Base-by-base conservation (phyloP, 225 moss, liverwort and hornwort species). In the Ulota crispa region DNA sequence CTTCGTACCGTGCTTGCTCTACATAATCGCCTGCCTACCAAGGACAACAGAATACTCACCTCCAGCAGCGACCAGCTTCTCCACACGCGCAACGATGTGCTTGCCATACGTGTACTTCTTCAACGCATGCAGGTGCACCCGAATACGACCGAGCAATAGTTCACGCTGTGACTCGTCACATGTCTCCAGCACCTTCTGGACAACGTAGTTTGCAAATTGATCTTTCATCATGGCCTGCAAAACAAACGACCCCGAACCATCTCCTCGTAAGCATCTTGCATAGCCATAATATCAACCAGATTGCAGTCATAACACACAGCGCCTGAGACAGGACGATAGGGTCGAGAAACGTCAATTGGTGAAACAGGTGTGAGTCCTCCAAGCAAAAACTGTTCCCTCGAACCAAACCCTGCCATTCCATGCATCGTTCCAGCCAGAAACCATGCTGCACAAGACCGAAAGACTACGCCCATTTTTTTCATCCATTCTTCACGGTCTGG, bases 101-200 rank as follows among this genome's bases (percentile, higher is more conserved):
- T 99, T 99, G 54, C 99, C 99, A 67, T 99, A 99, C 7, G 99
- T 99, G 85, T 95, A 99, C 77, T 99, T 99, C 83, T 99, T 99
- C 70, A 99, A 89, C 14, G 99, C 99, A 84, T 99, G 96, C 81
- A 99, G 79, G 81, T 99, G 99, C 82, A 99, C 99, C 32, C 94
- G 94, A 68, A 99, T 99, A 19, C 99, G 99, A 43, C 96, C 90
- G 4, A 99, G 84, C 34, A 99, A 75, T 77, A 99, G 87, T 73
- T 99, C 99, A n/a, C 99, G 91, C 89, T 99, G 99, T 14, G 91
- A 91, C 70, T 99, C 99, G 73, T 96, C 96, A 45, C 99, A 99
- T 3, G 99, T 99, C 82, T 99, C 99, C 21, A 99, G 89, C 31
- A 99, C 99, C 89, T 99, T 99, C 32, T 99, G 99, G 4, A 99